phyloP scores from a whole-genome alignment of 169 alveolate genomes.

The Plasmodium malariae region DNA sequence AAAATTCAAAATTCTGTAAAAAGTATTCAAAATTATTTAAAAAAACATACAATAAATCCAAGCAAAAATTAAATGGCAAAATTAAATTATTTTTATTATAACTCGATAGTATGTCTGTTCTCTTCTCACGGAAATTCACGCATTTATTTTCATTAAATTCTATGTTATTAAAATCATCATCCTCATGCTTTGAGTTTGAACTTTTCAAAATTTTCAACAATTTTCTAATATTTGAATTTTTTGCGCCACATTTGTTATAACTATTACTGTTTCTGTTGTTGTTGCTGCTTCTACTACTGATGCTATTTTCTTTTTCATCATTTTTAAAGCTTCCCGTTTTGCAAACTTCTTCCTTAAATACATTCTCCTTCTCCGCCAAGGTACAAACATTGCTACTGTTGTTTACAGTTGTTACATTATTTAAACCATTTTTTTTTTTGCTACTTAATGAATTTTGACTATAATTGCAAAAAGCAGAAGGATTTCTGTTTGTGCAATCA shows the following conservation, averaged over 20 bases:
- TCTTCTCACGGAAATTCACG: conserved; percentile 4
- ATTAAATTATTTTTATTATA: conserved; percentile 72
- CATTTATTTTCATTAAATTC: conserved; percentile 17
- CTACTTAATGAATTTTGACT: not conserved
- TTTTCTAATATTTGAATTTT: conserved; percentile 53
- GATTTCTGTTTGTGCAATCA: not conserved
- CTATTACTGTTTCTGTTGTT: not conserved
- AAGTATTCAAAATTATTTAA: conserved; percentile 64
- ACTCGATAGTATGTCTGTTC: conserved; percentile 42
- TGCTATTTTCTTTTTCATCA: not conserved
- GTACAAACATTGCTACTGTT: not conserved
- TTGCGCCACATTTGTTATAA: conserved; percentile 18
- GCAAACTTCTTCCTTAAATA: not conserved
- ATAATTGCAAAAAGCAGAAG: not conserved
- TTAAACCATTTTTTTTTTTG: not conserved
- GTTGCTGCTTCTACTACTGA: not conserved
- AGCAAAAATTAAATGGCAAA: conserved; percentile 59
- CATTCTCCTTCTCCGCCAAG: not conserved
- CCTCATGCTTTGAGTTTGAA: conserved; percentile 13
- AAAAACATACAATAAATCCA: conserved; percentile 63
- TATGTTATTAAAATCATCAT: conserved; percentile 7
- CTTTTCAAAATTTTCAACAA: conserved; percentile 69
- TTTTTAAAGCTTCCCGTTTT: not conserved
- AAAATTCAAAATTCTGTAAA: conserved; percentile 66
- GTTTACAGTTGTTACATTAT: not conserved